A percentile compares a stretch with the other conserved stretches of the same genome.
Conservation (phyloP, 441 rosid species). For the Raphanus hybrid region DNA sequence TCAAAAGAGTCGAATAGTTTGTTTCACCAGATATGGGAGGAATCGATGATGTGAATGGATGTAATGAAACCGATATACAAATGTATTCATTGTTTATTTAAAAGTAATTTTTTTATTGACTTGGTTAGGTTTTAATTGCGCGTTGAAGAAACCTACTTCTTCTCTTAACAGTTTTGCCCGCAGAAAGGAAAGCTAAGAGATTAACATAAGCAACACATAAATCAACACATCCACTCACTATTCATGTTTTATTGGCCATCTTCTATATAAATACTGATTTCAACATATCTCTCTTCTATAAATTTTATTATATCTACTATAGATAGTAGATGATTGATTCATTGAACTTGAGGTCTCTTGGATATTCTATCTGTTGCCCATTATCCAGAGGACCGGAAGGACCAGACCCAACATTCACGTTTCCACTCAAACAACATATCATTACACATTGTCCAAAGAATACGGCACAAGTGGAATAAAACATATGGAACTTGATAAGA, state of each 20-base stretch:
- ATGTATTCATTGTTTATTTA: neutral
- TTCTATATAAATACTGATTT: too few species aligned
- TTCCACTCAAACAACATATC: slow-evolving; percentile 3
- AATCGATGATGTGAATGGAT: neutral
- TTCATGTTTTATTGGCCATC: slow-evolving; percentile 6
- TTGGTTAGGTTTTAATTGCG: neutral
- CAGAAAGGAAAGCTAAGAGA: neutral
- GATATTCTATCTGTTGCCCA: slow-evolving; percentile 27
- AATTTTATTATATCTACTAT: neutral
- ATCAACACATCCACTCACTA: neutral
- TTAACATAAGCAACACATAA: neutral
- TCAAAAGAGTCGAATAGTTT: neutral
- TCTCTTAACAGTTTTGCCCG: neutral
- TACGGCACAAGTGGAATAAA: slow-evolving; percentile 27
- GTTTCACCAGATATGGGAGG: slow-evolving; percentile 9
- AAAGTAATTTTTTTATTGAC: too few species aligned
- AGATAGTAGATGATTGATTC: slow-evolving; percentile 15
- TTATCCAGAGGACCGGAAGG: neutral
- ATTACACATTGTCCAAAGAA: slow-evolving; percentile 34
- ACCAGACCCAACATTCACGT: slow-evolving; percentile 9
- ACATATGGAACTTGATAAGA: slow-evolving; percentile 1
- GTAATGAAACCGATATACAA: neutral
- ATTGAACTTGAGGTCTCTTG: slow-evolving; percentile 29
- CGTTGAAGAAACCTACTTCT: neutral
- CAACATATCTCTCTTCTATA: neutral